Conservation (phyloP, 2,329 filamentous ascomycete species). For the Hyphodiscus sp. region DNA sequence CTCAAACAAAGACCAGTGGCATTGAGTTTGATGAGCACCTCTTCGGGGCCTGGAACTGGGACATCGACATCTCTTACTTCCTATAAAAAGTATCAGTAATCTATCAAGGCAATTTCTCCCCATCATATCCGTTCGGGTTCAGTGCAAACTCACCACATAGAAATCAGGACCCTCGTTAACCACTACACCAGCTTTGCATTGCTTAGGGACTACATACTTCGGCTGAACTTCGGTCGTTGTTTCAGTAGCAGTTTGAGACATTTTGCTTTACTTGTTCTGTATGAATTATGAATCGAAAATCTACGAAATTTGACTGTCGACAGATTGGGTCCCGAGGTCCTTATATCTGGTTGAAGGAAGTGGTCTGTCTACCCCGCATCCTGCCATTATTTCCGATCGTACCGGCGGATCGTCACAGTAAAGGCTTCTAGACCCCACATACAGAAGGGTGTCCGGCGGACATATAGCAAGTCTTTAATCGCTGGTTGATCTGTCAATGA, state of each 20-base stretch:
- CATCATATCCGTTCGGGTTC: background rate
- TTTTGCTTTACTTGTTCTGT: background rate
- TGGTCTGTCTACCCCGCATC: too few species aligned
- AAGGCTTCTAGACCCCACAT: too few species aligned
- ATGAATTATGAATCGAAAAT: too few species aligned
- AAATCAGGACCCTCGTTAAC: slow-evolving; percentile 45
- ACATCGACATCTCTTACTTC: slow-evolving; percentile 42
- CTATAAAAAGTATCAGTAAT: background rate
- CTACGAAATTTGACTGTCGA: too few species aligned
- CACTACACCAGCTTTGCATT: slow-evolving; percentile 44
- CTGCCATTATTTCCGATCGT: too few species aligned
- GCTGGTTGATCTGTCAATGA: too few species aligned
- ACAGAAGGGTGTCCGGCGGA: too few species aligned
- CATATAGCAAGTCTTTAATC: too few species aligned
- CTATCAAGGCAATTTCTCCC: background rate
- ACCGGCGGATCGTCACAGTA: too few species aligned
- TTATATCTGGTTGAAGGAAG: too few species aligned
- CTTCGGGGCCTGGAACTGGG: slow-evolving; percentile 38
- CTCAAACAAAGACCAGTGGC: slow-evolving; percentile 51
- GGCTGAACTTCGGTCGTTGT: background rate
- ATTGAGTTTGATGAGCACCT: slow-evolving; percentile 51
- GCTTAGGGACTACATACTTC: slow-evolving; percentile 33
- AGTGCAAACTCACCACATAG: slow-evolving; percentile 27
- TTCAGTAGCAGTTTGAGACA: background rate
- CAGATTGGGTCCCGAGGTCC: too few species aligned